Evolutionary conservation across 441 rosid species (phyloP).

Genomic region (Populus hybrid): DNA sequence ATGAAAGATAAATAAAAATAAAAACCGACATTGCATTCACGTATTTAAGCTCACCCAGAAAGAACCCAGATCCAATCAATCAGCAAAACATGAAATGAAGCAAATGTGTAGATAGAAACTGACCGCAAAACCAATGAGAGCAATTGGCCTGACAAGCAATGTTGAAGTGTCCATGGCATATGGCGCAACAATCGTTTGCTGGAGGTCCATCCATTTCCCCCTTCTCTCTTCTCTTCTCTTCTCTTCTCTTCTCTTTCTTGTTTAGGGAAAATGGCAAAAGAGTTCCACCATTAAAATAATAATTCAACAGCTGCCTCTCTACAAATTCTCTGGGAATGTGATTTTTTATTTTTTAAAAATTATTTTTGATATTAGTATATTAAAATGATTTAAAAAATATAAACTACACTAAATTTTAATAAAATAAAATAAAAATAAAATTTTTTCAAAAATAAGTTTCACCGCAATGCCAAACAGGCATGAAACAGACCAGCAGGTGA

Average conservation of each 20-base stretch:
- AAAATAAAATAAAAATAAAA: too few relatives aligned
- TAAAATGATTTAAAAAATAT: too few relatives aligned
- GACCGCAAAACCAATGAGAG: constrained; percentile 98
- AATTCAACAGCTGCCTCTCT: too few relatives aligned
- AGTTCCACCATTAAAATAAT: too few relatives aligned
- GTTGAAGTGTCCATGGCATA: constrained; percentile 66
- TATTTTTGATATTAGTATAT: too few relatives aligned
- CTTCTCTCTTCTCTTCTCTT: background rate
- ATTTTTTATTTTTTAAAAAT: too few relatives aligned
- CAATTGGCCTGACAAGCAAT: constrained; percentile 91
- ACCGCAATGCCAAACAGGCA: too few relatives aligned
- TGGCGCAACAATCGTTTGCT: constrained; percentile 58
- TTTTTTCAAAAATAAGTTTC: too few relatives aligned
- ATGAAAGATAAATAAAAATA: background rate
- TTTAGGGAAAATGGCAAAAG: background rate
- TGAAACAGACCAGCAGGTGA: too few relatives aligned
- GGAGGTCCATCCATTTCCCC: constrained; percentile 64
- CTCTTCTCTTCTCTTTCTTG: background rate
- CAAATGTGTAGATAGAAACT: constrained; percentile 13
- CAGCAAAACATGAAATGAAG: background rate
- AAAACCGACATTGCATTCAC: background rate
- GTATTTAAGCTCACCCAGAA: background rate
- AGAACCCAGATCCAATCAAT: background rate
- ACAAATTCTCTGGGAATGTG: too few relatives aligned
- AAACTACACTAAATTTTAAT: too few relatives aligned